Conservation (phyloP, 495 filamentous ascomycete species). For the Xylaria telfairii region DNA sequence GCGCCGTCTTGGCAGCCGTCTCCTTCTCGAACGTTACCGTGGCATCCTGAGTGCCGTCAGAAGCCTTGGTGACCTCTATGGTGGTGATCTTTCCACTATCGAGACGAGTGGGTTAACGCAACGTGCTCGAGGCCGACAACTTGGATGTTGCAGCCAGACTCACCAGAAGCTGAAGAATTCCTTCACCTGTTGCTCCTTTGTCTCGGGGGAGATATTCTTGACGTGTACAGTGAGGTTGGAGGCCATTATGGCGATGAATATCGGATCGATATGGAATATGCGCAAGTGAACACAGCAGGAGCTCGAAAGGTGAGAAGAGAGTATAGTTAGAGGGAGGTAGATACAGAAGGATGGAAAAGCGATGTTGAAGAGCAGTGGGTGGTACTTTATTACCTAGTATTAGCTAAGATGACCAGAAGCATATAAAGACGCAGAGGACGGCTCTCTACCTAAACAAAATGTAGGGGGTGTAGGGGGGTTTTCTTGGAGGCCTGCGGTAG, state of each 20-base stretch:
- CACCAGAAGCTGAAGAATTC: constrained; percentile 99
- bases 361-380: neutral
- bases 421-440: neutral
- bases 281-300: neutral
- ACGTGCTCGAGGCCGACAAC: neutral
- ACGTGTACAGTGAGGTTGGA: constrained; percentile 59
- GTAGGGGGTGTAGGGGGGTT: neutral
- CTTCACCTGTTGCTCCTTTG: constrained; percentile 86
- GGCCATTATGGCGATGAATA: constrained; percentile 41
- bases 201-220: constrained; percentile 81
- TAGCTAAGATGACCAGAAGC: neutral
- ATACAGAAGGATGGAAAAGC: neutral
- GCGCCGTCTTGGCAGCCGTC: constrained; percentile 92
- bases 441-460: neutral
- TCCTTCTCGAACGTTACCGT: constrained; percentile 95
- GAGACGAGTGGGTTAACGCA: constrained; percentile 33
- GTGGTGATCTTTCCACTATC: constrained; percentile 86
- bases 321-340: too few relatives aligned
- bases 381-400: neutral
- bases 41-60: constrained; percentile 73
- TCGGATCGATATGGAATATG: too few relatives aligned
- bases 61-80: constrained; percentile 73
- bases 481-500: constrained; percentile 10
- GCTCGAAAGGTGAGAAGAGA: neutral
- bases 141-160: constrained; percentile 29